phyloP scores from a whole-genome alignment of 805 yeast genomes.

The Ogataea naganishii region DNA sequence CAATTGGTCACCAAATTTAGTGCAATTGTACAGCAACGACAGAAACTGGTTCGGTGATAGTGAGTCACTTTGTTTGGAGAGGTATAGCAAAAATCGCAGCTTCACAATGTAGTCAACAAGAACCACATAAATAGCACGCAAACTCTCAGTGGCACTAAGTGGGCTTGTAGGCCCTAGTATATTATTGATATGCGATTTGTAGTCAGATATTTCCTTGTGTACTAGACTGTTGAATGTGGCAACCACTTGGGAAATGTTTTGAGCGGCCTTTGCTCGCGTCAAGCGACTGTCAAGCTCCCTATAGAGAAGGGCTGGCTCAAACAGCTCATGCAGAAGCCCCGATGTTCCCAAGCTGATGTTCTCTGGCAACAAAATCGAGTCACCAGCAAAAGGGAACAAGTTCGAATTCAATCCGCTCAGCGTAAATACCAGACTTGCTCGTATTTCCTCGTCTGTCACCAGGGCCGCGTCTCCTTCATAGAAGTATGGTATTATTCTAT shows the following conservation, averaged over 20 bases:
- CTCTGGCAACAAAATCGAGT: conserved; percentile 36
- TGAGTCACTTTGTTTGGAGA: conserved; percentile 25
- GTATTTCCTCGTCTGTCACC: conserved; percentile 30
- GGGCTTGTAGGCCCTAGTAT: conserved; percentile 20
- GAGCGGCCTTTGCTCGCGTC: conserved; percentile 14
- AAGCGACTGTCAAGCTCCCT: conserved; percentile 37
- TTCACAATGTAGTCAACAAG: conserved; percentile 44
- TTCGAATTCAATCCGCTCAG: conserved; percentile 57
- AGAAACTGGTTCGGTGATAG: conserved; percentile 43
- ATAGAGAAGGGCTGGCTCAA: conserved; percentile 70
- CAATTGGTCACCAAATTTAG: conserved; percentile 55
- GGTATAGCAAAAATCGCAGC: conserved; percentile 46
- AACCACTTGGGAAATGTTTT: conserved; percentile 39
- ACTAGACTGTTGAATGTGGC: conserved; percentile 49
- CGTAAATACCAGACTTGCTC: conserved; percentile 42
- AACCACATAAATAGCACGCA: conserved; percentile 26
- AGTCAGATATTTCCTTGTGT: conserved; percentile 27
- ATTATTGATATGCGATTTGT: conserved; percentile 27
- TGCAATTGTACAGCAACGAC: conserved; percentile 38
- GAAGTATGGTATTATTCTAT: conserved; percentile 22
- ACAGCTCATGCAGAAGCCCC: conserved; percentile 42
- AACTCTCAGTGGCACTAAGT: conserved; percentile 20
- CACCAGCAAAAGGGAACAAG: conserved; percentile 35
- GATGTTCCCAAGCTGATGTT: conserved; percentile 47
- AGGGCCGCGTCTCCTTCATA: conserved; percentile 22